Evolutionary conservation across 78 protist genomes (phyloP).

Genomic region (Chrysochromulina tobinii): DNA sequence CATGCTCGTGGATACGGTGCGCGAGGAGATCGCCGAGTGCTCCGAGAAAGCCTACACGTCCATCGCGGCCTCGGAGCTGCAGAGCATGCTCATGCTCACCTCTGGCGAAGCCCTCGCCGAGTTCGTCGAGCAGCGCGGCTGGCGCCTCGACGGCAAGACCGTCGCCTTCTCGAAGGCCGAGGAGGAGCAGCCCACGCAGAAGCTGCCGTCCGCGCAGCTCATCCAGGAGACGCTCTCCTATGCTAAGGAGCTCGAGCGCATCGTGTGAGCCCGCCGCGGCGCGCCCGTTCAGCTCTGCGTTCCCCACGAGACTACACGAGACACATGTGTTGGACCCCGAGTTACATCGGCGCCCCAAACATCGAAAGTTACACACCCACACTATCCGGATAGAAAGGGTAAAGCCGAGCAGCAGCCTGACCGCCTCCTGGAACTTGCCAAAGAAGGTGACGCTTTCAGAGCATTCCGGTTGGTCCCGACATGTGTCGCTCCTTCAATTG

Average conservation of each 20-base stretch:
- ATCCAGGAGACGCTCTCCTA: conserved; percentile 39
- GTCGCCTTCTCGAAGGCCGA: background rate
- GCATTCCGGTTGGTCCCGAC: no score
- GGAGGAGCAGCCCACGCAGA: background rate
- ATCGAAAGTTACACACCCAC: no score
- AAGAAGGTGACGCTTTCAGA: no score
- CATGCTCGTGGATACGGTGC: conserved; percentile 36
- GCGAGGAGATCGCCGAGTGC: conserved; percentile 42
- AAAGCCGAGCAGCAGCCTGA: no score
- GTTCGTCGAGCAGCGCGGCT: background rate
- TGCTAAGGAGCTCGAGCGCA: conserved; percentile 49
- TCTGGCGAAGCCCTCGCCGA: background rate
- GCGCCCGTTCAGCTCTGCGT: no score
- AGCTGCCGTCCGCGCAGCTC: conserved; percentile 20
- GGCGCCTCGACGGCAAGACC: background rate
- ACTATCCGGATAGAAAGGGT: no score
- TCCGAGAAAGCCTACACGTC: conserved; percentile 17
- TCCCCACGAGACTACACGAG: no score
- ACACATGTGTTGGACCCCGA: no score
- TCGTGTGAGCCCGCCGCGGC: background rate
- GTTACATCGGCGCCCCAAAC: no score
- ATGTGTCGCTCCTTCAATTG: no score
- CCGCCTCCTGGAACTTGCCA: no score
- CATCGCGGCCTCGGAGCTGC: background rate
- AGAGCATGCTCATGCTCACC: conserved; percentile 5